Evolutionary conservation across 306 rosid genomes (phyloP).

Genomic region (Rosa rugosa): DNA sequence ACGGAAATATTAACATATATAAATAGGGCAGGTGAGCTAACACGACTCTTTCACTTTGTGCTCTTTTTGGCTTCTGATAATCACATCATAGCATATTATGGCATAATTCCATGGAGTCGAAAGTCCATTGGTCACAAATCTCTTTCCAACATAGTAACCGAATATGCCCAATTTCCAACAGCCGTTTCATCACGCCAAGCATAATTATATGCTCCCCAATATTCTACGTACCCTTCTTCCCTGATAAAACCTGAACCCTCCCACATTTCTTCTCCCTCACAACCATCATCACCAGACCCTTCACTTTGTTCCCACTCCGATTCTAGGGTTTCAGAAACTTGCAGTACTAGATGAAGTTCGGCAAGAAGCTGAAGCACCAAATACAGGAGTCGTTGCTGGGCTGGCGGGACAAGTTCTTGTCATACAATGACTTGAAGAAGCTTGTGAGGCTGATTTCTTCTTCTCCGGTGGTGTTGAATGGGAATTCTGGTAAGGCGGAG

Average conservation of each 20-base stretch:
- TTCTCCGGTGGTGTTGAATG: slow-evolving; percentile 31
- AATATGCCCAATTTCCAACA: slow-evolving; percentile 41
- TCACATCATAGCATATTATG: background rate
- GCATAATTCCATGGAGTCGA: background rate
- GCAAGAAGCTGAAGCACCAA: slow-evolving; percentile 78
- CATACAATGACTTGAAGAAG: slow-evolving; percentile 83
- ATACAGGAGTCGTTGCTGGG: slow-evolving; percentile 61
- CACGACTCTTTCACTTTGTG: background rate
- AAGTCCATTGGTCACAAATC: slow-evolving; percentile 18
- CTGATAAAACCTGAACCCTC: slow-evolving; percentile 26
- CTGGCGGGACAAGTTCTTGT: slow-evolving; percentile 78
- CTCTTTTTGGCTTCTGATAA: background rate
- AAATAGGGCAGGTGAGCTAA: background rate
- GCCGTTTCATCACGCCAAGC: slow-evolving; percentile 31
- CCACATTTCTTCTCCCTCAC: slow-evolving; percentile 7
- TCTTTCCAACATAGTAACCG: slow-evolving; percentile 30
- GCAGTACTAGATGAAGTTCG: slow-evolving; percentile 57
- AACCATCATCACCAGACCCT: background rate
- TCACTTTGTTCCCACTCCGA: background rate
- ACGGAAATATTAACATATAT: background rate
- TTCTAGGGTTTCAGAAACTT: background rate
- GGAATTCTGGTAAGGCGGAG: slow-evolving; percentile 45
- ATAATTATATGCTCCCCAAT: slow-evolving; percentile 54
- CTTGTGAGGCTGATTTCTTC: slow-evolving; percentile 48
- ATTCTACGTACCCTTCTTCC: slow-evolving; percentile 45